phyloP scores from a whole-genome alignment of 2,329 filamentous ascomycete species.

The Clonostachys sp. region DNA sequence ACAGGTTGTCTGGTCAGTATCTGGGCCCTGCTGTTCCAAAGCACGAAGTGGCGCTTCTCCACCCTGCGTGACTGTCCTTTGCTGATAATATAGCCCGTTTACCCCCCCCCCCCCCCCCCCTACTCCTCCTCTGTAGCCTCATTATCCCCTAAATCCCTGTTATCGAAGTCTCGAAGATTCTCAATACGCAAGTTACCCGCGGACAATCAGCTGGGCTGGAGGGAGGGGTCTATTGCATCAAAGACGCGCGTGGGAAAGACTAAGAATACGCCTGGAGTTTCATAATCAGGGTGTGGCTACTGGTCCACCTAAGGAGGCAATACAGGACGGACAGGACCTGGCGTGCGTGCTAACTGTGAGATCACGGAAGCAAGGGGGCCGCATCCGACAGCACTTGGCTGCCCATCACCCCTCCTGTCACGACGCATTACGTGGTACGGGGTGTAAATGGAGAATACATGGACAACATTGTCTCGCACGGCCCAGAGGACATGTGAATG shows the following conservation, averaged over 20 bases:
- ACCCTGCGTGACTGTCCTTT: no score
- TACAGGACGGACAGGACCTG: no score
- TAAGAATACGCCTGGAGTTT: background rate
- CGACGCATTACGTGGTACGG: background rate
- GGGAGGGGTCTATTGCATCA: no score
- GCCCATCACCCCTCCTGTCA: background rate
- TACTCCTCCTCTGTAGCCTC: background rate
- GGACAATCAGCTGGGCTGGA: no score
- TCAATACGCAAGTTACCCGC: no score
- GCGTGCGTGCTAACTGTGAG: background rate
- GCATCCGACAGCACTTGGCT: conserved; percentile 1
- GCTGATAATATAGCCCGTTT: background rate
- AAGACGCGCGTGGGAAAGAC: background rate
- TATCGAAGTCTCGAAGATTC: no score
- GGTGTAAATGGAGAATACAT: background rate
- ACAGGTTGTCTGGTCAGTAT: conserved; percentile 1
- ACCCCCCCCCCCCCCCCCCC: no score
- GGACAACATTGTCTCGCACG: conserved; percentile 1
- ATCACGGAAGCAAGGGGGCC: background rate
- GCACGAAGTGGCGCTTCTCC: no score
- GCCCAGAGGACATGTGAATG: conserved; percentile 1
- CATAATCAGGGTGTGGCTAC: background rate
- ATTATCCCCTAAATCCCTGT: no score
- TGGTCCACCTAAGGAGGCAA: background rate
- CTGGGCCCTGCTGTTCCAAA: no score